phyloP scores from a whole-genome alignment of 2,329 filamentous ascomycete genomes.

The Grosmannia serpens region DNA sequence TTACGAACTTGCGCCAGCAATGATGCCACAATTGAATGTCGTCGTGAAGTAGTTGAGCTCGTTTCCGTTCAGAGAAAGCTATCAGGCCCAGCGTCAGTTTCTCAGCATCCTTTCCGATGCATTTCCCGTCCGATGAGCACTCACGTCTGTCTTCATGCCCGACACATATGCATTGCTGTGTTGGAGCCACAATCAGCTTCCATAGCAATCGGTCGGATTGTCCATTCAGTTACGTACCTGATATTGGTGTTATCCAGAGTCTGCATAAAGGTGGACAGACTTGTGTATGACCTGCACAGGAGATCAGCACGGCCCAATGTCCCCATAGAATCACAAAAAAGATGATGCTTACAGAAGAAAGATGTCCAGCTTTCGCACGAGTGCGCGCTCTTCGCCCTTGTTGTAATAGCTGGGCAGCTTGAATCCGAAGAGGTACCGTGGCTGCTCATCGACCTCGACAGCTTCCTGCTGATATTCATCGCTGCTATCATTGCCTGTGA shows the following conservation, averaged over 20 bases:
- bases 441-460: neutral
- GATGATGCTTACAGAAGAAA: neutral
- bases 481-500: neutral
- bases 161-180: neutral
- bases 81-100: too few relatives aligned
- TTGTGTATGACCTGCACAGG: neutral
- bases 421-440: neutral
- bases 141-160: neutral
- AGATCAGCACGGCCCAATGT: too few relatives aligned
- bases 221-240: neutral
- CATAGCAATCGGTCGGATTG: neutral
- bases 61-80: neutral
- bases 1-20: neutral
- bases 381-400: neutral
- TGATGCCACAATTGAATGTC: neutral
- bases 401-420: neutral
- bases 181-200: neutral
- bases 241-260: neutral
- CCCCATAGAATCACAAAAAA: too few relatives aligned
- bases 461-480: neutral
- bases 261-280: neutral
- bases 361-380: constrained; percentile 7
- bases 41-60: neutral
- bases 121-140: too few relatives aligned
- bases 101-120: too few relatives aligned